Evolutionary conservation across 805 yeast genomes (phyloP), one percentile per base, ranked within the genome.

Genomic region (Martiniozyma abietophila): DNA sequence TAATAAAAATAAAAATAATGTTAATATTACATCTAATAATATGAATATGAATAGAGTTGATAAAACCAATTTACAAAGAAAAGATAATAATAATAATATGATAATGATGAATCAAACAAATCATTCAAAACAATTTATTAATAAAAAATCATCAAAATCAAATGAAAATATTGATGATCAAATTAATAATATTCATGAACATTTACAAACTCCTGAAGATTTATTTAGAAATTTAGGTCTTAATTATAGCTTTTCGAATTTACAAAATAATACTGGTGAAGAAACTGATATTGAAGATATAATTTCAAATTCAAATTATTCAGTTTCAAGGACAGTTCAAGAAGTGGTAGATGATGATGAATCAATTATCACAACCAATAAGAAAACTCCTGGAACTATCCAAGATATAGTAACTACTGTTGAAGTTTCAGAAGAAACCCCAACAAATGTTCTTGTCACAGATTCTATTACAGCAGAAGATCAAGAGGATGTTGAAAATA

Each of bases 201-300:
- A 8, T 8, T 21, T 21, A 11, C 8, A 8, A 11, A 21, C 34
- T 4, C 18, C 34, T 8, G 38, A 31, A 22, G 34, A 35, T 31
- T 31, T 31, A 18, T 26, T 30, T 11, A 25, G 34, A 20, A 35
- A 35, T 26, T 22, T 35, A 12, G 34, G 34, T 8, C 26, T 35
- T 34, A 35, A 35, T 27, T 17, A 18, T 16, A 30, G 22, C n/a
- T 14, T 14, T 5, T 10, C 26, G 4, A 30, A 12, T 8, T 4
- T 16, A n/a, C 32, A 34, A 15, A 16, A 15, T n/a, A 16, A 21
- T 15, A 22, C 18, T 9, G 19, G 15, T 26, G 9, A 11, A 23
- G 27, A 23, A 30, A 23, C 25, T 8, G 30, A 27, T 17, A 11
- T 27, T 5, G 30, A 16, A 3, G 18, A 16, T 17, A 8, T 11